These are phyloP conservation scores for Fraxinus baroniana DNA, from an alignment of 305 asterid species.

Conservation along the genomic window DNA sequence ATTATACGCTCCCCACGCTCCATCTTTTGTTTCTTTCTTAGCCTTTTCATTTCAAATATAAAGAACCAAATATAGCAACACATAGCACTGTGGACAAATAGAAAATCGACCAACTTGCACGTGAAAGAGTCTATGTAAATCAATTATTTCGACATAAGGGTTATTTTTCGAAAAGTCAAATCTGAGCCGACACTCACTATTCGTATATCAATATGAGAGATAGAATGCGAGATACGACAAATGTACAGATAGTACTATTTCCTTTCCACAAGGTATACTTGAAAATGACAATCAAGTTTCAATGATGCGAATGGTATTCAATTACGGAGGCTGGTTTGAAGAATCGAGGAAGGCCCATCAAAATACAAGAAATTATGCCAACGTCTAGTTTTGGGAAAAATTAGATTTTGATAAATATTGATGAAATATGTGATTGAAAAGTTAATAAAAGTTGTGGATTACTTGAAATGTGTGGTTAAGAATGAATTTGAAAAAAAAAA, in stretches of 20 bases:
- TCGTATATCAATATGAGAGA: neutral
- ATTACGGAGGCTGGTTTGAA: neutral
- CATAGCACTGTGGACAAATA: conserved; percentile 18
- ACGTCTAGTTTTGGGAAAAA: neutral
- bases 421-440: too few relatives aligned
- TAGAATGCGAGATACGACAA: neutral
- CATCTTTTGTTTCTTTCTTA: conserved; percentile 1
- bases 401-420: too few relatives aligned
- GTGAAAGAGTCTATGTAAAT: conserved; percentile 33
- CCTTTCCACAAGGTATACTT: conserved; percentile 17
- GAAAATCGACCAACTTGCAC: conserved; percentile 37
- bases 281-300: conserved; percentile 30
- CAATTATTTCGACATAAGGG: neutral
- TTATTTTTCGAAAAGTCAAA: neutral
- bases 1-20: neutral
- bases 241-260: neutral
- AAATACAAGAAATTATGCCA: conserved; percentile 23
- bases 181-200: neutral
- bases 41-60: conserved; percentile 22
- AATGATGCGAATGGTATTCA: conserved; percentile 19
- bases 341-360: neutral
- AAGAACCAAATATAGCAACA: conserved; percentile 22
- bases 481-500: too few relatives aligned
- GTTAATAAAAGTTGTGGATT: too few relatives aligned
- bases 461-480: neutral